Conservation (phyloP, 2,329 filamentous ascomycete genomes). For the Rhynchosporium graminicola region DNA sequence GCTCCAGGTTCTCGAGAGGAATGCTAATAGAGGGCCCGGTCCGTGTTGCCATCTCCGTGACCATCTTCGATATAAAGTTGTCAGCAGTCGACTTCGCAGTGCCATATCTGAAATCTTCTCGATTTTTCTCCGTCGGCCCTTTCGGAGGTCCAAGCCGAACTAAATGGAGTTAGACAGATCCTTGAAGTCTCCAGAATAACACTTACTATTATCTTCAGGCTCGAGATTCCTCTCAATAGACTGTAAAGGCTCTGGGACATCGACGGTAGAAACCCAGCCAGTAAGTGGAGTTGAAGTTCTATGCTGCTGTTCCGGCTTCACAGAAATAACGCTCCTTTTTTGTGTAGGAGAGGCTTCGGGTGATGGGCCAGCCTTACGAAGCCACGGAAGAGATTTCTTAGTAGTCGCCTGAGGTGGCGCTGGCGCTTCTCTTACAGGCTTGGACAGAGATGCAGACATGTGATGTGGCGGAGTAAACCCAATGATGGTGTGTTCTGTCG, state of each 20-base stretch:
- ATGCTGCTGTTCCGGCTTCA: slow-evolving; percentile 1
- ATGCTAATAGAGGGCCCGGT: not conserved
- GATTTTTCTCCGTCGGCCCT: not conserved
- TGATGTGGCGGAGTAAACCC: slow-evolving; percentile 32
- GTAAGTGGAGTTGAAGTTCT: slow-evolving; percentile 20
- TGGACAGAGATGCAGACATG: slow-evolving; percentile 7
- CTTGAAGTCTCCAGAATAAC: not conserved
- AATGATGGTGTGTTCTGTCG: slow-evolving; percentile 28
- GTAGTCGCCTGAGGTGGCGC: slow-evolving; percentile 2
- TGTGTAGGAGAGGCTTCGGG: slow-evolving; percentile 18
- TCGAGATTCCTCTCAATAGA: not conserved
- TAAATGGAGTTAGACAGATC: not conserved
- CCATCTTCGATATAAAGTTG: slow-evolving; percentile 8
- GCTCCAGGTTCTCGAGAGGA: not conserved
- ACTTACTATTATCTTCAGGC: slow-evolving; percentile 4
- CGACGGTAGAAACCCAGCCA: slow-evolving; percentile 18
- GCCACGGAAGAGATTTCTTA: slow-evolving; percentile 36
- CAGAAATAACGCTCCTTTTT: slow-evolving; percentile 7
- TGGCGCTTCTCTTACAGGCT: slow-evolving; percentile 8
- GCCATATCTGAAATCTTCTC: slow-evolving; percentile 3
- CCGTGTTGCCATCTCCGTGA: slow-evolving; percentile 4
- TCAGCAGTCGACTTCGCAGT: slow-evolving; percentile 4
- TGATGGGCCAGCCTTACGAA: slow-evolving; percentile 29
- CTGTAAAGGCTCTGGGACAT: slow-evolving; percentile 4
- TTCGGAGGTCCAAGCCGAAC: not conserved